Evolutionary conservation across 2,329 filamentous ascomycete species (phyloP).

Genomic region (Microsporum audouinii): DNA sequence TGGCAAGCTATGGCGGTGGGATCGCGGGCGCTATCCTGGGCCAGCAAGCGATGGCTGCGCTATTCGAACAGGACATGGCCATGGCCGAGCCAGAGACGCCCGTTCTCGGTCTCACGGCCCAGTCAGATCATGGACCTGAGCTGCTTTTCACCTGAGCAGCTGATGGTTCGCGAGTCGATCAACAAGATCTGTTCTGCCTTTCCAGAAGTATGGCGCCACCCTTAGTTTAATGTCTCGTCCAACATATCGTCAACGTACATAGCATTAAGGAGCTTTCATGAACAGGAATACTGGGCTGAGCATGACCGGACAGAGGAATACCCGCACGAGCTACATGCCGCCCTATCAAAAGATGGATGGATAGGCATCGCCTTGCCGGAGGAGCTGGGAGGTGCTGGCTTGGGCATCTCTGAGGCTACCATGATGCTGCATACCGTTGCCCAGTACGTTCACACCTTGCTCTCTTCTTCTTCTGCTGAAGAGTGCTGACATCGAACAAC

Average conservation of each 20-base stretch:
- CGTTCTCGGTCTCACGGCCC: slow-evolving; percentile 26
- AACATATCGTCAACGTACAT: not conserved
- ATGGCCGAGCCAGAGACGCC: not conserved
- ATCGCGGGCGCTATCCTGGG: not conserved
- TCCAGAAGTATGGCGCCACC: slow-evolving; percentile 39
- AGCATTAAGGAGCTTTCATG: not conserved
- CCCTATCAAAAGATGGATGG: slow-evolving; percentile 65
- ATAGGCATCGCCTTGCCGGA: slow-evolving; percentile 70
- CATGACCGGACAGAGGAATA: slow-evolving; percentile 59
- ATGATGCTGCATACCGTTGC: slow-evolving; percentile 81
- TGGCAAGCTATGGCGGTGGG: not conserved
- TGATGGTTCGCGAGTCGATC: slow-evolving; percentile 61
- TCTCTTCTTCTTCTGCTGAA: not conserved
- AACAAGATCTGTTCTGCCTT: slow-evolving; percentile 58
- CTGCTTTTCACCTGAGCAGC: slow-evolving; percentile 60
- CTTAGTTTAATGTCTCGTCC: not conserved
- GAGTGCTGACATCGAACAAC: not conserved
- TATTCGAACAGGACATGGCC: not conserved
- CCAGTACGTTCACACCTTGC: slow-evolving; percentile 38
- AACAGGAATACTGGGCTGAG: slow-evolving; percentile 58
- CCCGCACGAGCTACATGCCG: slow-evolving; percentile 64
- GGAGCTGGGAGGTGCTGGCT: slow-evolving; percentile 58
- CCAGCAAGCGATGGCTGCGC: not conserved
- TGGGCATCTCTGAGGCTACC: slow-evolving; percentile 68
- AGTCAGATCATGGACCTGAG: slow-evolving; percentile 55